A percentile compares a stretch with the other conserved stretches of the same genome.
Conservation (phyloP, 225 moss, liverwort and hornwort species). For the Anthoceros angustus region DNA sequence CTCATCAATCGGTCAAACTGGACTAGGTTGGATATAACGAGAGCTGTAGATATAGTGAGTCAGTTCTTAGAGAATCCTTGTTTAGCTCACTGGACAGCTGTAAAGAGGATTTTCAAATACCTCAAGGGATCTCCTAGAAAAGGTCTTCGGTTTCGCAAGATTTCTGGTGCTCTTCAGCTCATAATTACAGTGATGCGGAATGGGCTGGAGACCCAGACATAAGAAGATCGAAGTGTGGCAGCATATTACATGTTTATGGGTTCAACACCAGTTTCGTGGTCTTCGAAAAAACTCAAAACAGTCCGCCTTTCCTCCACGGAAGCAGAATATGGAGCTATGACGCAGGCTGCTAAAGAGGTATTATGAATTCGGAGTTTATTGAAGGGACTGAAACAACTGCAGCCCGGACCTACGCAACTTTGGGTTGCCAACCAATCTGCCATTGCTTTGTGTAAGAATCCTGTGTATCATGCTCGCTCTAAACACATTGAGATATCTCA, state of each 20-base stretch:
- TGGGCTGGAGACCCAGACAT: too few relatives aligned
- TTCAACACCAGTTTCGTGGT: not conserved
- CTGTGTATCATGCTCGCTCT: not conserved
- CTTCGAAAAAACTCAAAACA: not conserved
- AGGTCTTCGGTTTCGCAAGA: not conserved
- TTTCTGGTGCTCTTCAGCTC: not conserved
- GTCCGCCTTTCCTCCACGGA: not conserved
- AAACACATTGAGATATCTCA: not conserved
- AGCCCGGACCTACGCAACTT: not conserved
- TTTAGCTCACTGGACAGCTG: not conserved
- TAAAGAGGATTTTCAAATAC: too few relatives aligned
- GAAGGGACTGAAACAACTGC: not conserved
- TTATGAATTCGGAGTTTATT: not conserved
- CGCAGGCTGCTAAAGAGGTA: not conserved
- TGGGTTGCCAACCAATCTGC: not conserved
- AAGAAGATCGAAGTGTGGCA: not conserved
- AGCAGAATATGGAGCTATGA: not conserved
- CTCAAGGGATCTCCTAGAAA: not conserved
- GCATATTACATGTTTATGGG: not conserved
- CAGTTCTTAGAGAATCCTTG: not conserved
- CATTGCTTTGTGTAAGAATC: not conserved
- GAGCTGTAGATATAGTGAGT: not conserved
- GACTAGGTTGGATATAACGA: not conserved
- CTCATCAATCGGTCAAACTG: not conserved
- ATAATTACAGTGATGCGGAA: not conserved